A percentile compares a stretch with the other conserved stretches of the same genome.
phyloP scores from a whole-genome alignment of 108 stramenopile species.

The Cyclostephanos invisitatus region DNA sequence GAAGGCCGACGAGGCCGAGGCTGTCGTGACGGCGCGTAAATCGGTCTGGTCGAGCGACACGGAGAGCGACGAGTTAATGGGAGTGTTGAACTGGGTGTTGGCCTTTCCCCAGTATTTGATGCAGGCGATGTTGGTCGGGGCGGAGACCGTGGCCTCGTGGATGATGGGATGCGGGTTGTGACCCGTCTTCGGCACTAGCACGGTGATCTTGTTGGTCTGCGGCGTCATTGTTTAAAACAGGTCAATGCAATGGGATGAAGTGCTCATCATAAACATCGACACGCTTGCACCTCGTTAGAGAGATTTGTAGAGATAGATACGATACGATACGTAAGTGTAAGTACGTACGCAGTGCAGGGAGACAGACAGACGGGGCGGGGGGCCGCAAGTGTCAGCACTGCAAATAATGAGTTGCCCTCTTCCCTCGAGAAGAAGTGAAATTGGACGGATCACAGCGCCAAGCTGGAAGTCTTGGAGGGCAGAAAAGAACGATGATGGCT shows the following conservation, averaged over 20 bases:
- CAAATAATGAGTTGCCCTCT: too few species aligned
- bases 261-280: too few species aligned
- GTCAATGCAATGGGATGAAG: too few species aligned
- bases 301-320: too few species aligned
- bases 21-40: slow-evolving; percentile 93
- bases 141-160: slow-evolving; percentile 83
- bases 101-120: slow-evolving; percentile 99
- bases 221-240: neutral
- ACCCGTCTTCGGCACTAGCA: slow-evolving; percentile 14
- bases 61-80: slow-evolving; percentile 88
- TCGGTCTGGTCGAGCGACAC: slow-evolving; percentile 94
- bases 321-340: too few species aligned
- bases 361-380: too few species aligned
- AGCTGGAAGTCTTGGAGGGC: too few species aligned
- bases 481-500: neutral
- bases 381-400: too few species aligned
- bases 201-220: slow-evolving; percentile 17
- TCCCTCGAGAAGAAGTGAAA: too few species aligned
- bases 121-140: slow-evolving; percentile 96
- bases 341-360: too few species aligned
- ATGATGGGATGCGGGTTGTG: slow-evolving; percentile 34
- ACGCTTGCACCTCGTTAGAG: too few species aligned
- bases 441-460: too few species aligned
- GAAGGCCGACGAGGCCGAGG: slow-evolving; percentile 74
- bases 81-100: slow-evolving; percentile 89